Percentiles rank a stretch among this genome's conserved stretches.
These are phyloP conservation scores for Coemansia sp. DNA, from an alignment of 192 early-diverging fungal genomes.

Conservation along the genomic window DNA sequence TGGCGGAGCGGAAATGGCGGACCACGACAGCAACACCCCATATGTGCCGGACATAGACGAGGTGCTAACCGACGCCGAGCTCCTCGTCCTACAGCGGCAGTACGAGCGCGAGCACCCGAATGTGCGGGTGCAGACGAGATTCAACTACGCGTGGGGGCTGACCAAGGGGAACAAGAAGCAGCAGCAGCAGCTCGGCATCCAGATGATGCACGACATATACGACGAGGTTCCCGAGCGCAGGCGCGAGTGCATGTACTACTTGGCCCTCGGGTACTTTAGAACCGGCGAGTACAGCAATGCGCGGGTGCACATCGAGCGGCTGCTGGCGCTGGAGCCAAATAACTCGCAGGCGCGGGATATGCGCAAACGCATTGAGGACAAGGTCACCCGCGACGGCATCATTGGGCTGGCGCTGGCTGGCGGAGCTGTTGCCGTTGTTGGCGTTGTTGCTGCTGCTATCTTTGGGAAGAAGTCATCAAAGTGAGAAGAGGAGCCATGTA, in stretches of 20 bases:
- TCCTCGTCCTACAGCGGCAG: conserved; percentile 66
- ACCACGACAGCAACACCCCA: conserved; percentile 33
- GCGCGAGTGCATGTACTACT: conserved; percentile 93
- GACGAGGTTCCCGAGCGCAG: conserved; percentile 75
- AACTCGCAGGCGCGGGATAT: conserved; percentile 80
- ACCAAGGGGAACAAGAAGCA: conserved; percentile 66
- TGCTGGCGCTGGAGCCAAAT: conserved; percentile 80
- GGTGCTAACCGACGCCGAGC: conserved; percentile 36
- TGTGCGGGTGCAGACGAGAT: conserved; percentile 84
- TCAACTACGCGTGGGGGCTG: conserved; percentile 96
- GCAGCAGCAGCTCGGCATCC: conserved; percentile 76
- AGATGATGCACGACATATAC: conserved; percentile 84
- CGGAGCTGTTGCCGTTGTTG: conserved; percentile 67
- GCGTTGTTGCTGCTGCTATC: conserved; percentile 58
- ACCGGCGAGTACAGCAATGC: conserved; percentile 84
- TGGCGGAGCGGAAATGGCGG: conserved; percentile 4
- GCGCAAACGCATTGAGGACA: conserved; percentile 76
- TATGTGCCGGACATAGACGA: conserved; percentile 52
- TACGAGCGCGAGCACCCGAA: conserved; percentile 68
- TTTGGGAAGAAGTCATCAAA: conserved; percentile 31
- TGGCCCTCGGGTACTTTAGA: conserved; percentile 90
- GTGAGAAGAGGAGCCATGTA: neutral
- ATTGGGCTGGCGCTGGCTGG: conserved; percentile 89
- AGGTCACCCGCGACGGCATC: conserved; percentile 79
- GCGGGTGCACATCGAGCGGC: conserved; percentile 73